phyloP scores from a whole-genome alignment of 257 asterid genomes.

The Scutellaria baicalensis region DNA sequence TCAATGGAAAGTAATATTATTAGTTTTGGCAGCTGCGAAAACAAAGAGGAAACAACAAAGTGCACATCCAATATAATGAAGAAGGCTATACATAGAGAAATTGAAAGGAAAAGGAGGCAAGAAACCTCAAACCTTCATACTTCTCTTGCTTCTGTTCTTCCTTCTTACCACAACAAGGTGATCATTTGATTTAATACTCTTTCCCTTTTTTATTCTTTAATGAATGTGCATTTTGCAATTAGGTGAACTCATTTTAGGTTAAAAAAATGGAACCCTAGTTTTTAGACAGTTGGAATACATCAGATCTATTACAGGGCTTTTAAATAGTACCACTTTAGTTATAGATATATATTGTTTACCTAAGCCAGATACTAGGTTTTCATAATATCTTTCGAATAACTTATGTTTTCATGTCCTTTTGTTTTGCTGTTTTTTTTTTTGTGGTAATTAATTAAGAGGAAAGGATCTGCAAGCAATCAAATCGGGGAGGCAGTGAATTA shows the following conservation, averaged over 20 bases:
- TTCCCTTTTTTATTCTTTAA: background rate
- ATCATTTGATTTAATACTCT: too few relatives aligned
- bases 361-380: background rate
- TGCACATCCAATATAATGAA: background rate
- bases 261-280: background rate
- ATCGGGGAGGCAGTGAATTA: slow-evolving; percentile 40
- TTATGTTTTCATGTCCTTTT: background rate
- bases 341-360: background rate
- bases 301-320: background rate
- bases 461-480: slow-evolving; percentile 43
- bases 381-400: background rate
- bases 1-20: background rate
- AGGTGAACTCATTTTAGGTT: background rate
- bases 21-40: background rate
- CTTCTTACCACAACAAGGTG: slow-evolving; percentile 24
- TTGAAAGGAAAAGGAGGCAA: slow-evolving; percentile 38
- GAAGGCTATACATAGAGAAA: slow-evolving; percentile 35
- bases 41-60: background rate
- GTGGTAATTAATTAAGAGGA: slow-evolving; percentile 30
- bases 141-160: slow-evolving; percentile 43
- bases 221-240: background rate
- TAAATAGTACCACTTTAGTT: too few relatives aligned
- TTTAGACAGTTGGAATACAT: too few relatives aligned
- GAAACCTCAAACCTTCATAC: slow-evolving; percentile 30
- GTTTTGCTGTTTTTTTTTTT: background rate